These are phyloP conservation scores for Colletotrichum sansevieriae DNA, from an alignment of 2,329 filamentous ascomycete genomes.

Conservation along the genomic window DNA sequence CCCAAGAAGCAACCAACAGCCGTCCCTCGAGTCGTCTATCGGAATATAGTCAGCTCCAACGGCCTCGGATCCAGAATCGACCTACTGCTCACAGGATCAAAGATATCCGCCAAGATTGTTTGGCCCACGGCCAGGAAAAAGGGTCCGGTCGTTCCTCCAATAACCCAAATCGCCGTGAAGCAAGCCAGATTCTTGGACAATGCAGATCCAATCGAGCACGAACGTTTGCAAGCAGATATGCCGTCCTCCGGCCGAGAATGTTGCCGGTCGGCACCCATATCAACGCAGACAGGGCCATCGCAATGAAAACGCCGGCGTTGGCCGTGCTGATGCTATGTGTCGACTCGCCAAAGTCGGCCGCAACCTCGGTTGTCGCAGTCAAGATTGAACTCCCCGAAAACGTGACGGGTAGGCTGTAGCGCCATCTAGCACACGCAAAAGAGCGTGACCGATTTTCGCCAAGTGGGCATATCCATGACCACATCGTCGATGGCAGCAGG, in stretches of 20 bases:
- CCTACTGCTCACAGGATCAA: slow-evolving; percentile 37
- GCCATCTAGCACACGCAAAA: slow-evolving; percentile 45
- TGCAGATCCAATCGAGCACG: slow-evolving; percentile 79
- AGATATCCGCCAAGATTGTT: slow-evolving; percentile 41
- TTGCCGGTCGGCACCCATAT: slow-evolving; percentile 80
- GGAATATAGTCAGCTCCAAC: background rate
- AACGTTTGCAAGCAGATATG: slow-evolving; percentile 64
- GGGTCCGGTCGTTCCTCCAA: slow-evolving; percentile 39
- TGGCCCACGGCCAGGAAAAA: slow-evolving; percentile 41
- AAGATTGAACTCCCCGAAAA: slow-evolving; percentile 84
- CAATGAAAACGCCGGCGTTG: slow-evolving; percentile 81
- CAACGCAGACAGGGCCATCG: slow-evolving; percentile 78
- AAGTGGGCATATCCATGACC: slow-evolving; percentile 40
- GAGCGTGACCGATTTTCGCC: slow-evolving; percentile 43
- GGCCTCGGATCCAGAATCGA: rapidly evolving
- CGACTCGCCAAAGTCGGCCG: slow-evolving; percentile 72
- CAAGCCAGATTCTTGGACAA: slow-evolving; percentile 77
- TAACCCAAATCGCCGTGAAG: slow-evolving; percentile 57
- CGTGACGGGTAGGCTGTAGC: slow-evolving; percentile 73
- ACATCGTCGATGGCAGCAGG: slow-evolving; percentile 44
- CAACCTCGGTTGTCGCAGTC: slow-evolving; percentile 80
- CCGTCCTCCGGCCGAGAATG: slow-evolving; percentile 33
- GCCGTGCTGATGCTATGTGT: slow-evolving; percentile 78
- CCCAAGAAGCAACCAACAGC: slow-evolving; percentile 41
- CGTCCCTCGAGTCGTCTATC: slow-evolving; percentile 38